Conservation (phyloP, 2,329 filamentous ascomycete genomes). For the Cladorrhinum sp. region DNA sequence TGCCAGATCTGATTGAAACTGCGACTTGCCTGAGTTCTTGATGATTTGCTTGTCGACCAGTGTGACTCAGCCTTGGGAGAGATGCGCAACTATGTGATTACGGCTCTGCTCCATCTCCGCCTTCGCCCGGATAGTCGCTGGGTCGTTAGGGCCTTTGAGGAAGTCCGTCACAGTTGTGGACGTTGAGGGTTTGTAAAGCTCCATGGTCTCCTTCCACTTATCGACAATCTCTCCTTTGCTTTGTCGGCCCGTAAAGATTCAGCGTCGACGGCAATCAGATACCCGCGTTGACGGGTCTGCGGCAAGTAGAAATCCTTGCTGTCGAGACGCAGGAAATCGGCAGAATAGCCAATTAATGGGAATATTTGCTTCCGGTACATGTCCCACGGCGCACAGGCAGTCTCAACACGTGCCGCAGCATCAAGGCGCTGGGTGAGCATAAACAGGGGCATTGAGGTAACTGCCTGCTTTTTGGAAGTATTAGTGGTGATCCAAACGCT, state of each 20-base stretch:
- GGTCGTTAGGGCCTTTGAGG: constrained; percentile 54
- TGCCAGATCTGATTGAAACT: too few relatives aligned
- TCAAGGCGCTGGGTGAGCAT: too few relatives aligned
- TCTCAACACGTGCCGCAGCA: too few relatives aligned
- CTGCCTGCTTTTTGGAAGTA: too few relatives aligned
- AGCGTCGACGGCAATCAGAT: constrained; percentile 55
- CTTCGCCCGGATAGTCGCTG: constrained; percentile 48
- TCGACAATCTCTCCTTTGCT: constrained; percentile 30
- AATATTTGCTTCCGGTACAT: constrained; percentile 42
- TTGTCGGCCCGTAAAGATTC: constrained; percentile 30
- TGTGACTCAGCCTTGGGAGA: constrained; percentile 44
- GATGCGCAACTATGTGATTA: constrained; percentile 21
- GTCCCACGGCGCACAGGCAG: constrained; percentile 64
- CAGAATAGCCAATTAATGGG: constrained; percentile 52
- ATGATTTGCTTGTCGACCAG: constrained; percentile 41
- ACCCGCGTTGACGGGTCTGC: constrained; percentile 62
- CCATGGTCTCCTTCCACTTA: constrained; percentile 46
- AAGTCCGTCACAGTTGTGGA: constrained; percentile 62
- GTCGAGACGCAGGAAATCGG: constrained; percentile 51
- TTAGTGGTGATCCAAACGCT: too few relatives aligned
- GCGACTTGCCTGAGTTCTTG: too few relatives aligned
- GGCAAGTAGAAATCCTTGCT: constrained; percentile 72
- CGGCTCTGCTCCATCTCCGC: constrained; percentile 42
- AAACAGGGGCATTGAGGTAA: too few relatives aligned
- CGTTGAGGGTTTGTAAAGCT: constrained; percentile 50